A percentile compares a stretch with the other conserved stretches of the same genome.
Conservation (phyloP, 495 filamentous ascomycete species). For the Xylaria intraflava region DNA sequence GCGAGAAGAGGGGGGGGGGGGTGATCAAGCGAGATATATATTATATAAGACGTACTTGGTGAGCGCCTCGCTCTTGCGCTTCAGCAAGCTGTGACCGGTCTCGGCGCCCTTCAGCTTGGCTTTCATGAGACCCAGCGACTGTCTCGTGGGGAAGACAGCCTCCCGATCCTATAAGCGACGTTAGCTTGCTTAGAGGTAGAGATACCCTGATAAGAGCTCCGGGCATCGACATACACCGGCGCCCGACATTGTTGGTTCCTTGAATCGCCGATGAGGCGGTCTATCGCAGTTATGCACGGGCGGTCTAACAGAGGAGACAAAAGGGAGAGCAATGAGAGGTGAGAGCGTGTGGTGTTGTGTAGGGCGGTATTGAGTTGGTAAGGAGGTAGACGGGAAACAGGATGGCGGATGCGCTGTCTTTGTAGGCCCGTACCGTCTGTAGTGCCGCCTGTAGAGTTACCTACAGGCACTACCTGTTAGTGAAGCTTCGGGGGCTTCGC, state of each 20-base stretch:
- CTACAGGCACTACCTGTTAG: too few relatives aligned
- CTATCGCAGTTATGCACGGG: background rate
- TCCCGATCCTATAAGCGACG: constrained; percentile 60
- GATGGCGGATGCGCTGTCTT: background rate
- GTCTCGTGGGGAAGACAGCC: constrained; percentile 95
- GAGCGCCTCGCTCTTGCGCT: constrained; percentile 89
- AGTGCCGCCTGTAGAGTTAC: background rate
- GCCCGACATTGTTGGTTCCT: constrained; percentile 29
- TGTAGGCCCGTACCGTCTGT: background rate
- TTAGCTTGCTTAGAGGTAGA: constrained; percentile 12
- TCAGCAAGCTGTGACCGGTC: constrained; percentile 77
- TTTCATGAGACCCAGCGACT: constrained; percentile 96
- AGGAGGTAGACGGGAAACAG: background rate
- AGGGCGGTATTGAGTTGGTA: too few relatives aligned
- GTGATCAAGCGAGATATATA: too few relatives aligned
- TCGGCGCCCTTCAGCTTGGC: constrained; percentile 96
- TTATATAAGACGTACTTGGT: constrained; percentile 59
- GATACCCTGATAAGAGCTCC: background rate
- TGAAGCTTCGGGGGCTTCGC: too few relatives aligned
- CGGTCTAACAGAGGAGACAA: background rate
- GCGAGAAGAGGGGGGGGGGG: too few relatives aligned
- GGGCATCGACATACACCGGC: constrained; percentile 44
- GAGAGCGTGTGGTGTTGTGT: background rate
- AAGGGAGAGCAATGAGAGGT: background rate
- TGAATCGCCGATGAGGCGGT: background rate